phyloP scores from a whole-genome alignment of 257 asterid genomes.

The Coffea canephora region DNA sequence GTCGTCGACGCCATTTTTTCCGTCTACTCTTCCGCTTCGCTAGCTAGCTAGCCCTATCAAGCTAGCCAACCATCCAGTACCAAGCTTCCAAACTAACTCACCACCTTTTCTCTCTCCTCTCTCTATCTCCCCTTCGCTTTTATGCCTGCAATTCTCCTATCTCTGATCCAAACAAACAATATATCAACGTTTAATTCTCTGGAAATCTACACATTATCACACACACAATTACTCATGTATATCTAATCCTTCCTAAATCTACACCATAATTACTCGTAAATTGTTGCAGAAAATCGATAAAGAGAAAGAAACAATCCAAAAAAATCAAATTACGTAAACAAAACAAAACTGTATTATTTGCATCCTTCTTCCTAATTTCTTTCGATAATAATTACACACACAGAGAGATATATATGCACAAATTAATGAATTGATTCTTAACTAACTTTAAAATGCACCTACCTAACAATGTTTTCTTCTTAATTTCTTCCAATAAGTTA shows the following conservation, averaged over 20 bases:
- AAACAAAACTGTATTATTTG: too few relatives aligned
- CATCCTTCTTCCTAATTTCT: too few relatives aligned
- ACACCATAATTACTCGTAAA: background rate
- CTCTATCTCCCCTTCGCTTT: background rate
- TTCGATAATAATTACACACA: too few relatives aligned
- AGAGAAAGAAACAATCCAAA: too few relatives aligned
- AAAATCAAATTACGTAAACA: too few relatives aligned
- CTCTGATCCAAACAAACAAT: background rate
- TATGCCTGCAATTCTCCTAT: slow-evolving; percentile 1
- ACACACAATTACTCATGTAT: background rate
- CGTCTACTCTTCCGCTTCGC: background rate
- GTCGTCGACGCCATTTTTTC: slow-evolving; percentile 34
- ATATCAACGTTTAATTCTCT: background rate
- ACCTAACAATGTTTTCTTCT: too few relatives aligned
- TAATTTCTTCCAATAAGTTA: background rate
- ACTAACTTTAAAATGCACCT: too few relatives aligned
- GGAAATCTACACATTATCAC: background rate
- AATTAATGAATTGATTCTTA: too few relatives aligned
- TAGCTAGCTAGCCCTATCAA: slow-evolving; percentile 17
- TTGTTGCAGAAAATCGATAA: too few relatives aligned
- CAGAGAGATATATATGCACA: too few relatives aligned
- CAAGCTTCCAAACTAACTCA: background rate
- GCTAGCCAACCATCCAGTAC: background rate
- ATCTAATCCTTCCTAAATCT: background rate
- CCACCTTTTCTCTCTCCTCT: too few relatives aligned